Evolutionary conservation across 148 eudicot genomes (phyloP).

Genomic region (Vaccinium darrowii): DNA sequence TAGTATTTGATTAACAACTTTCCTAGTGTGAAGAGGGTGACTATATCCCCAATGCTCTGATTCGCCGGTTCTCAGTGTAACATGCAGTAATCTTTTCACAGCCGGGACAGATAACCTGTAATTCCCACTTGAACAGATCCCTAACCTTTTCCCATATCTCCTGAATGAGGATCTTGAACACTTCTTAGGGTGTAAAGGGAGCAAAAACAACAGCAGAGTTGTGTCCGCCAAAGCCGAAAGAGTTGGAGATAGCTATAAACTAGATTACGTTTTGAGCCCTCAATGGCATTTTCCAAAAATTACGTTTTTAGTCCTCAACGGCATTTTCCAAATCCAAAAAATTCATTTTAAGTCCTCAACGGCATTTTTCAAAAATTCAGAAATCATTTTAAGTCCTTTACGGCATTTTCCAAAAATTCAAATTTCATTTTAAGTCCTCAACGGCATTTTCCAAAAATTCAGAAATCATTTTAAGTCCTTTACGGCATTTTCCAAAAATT

Average conservation of each 20-base stretch:
- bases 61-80: neutral
- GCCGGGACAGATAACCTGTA: neutral
- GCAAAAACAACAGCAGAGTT: slow-evolving; percentile 13
- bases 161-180: neutral
- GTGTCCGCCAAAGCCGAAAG: slow-evolving; percentile 21
- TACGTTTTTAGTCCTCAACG: no score
- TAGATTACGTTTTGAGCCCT: no score
- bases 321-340: no score
- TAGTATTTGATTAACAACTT: neutral
- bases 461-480: no score
- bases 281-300: no score
- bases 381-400: no score
- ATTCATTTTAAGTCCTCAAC: no score
- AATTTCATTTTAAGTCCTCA: no score
- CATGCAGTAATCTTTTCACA: neutral
- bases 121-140: neutral
- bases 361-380: no score
- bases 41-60: neutral
- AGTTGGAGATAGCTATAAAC: slow-evolving; percentile 17
- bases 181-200: slow-evolving; percentile 16
- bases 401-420: no score
- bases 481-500: no score
- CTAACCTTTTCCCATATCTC: neutral
- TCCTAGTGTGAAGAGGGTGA: neutral
- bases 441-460: no score